Conservation (phyloP, 345 rosid genomes). For the Angophora floribunda region DNA sequence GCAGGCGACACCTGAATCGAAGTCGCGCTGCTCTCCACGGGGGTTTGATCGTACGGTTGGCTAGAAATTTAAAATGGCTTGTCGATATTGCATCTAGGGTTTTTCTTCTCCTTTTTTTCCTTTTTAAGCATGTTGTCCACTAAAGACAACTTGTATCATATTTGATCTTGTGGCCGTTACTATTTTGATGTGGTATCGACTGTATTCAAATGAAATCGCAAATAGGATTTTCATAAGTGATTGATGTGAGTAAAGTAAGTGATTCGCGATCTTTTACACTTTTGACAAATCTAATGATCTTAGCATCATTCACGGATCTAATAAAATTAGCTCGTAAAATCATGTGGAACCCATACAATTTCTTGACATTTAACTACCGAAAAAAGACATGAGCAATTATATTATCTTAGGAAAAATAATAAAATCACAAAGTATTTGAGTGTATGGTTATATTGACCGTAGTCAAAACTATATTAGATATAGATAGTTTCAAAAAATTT, state of each 20-base stretch:
- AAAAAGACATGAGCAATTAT: neutral
- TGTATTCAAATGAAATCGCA: neutral
- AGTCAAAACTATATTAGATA: rapidly evolving
- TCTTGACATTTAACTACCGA: neutral
- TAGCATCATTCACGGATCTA: rapidly evolving
- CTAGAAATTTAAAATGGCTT: neutral
- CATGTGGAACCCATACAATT: neutral
- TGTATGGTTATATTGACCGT: neutral
- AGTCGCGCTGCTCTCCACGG: neutral
- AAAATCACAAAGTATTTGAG: neutral
- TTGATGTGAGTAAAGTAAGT: neutral
- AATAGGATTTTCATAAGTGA: neutral
- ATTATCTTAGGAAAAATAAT: too few species aligned
- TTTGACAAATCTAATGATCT: neutral
- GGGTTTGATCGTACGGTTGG: neutral
- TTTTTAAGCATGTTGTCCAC: neutral
- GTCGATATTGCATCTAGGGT: neutral
- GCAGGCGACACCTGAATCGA: neutral
- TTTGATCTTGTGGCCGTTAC: neutral
- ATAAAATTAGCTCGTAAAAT: too few species aligned
- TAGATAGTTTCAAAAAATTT: neutral
- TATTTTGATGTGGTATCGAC: neutral
- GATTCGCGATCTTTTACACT: neutral
- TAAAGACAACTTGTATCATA: neutral
- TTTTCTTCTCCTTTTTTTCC: neutral